A percentile compares a stretch with the other conserved stretches of the same genome.
These are phyloP conservation scores for Cyclospora cayetanensis DNA, from an alignment of 169 alveolate genomes.

Conservation along the genomic window DNA sequence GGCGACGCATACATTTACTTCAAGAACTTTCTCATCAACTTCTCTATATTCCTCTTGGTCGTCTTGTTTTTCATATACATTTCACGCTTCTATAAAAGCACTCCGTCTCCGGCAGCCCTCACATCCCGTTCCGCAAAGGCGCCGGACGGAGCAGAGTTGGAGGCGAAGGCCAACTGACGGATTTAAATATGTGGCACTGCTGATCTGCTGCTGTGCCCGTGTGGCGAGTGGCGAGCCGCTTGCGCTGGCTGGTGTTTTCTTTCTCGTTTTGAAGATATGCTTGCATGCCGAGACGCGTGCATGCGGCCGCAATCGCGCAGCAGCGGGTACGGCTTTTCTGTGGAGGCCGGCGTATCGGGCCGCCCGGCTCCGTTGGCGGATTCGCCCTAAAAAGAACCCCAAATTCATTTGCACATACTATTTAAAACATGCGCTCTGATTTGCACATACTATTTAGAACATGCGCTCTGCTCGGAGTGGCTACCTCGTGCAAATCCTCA, in stretches of 20 bases:
- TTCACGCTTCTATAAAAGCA: constrained; percentile 42
- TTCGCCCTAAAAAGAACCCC: too few species aligned
- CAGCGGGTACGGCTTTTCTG: too few species aligned
- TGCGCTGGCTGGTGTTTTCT: too few species aligned
- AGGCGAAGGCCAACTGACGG: constrained; percentile 1
- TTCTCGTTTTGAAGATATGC: too few species aligned
- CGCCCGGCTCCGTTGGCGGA: too few species aligned
- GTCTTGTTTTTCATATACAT: constrained; percentile 55
- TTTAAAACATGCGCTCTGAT: too few species aligned
- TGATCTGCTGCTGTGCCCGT: not conserved
- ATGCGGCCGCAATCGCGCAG: not conserved
- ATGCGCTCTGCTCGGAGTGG: too few species aligned
- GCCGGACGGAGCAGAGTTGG: not conserved
- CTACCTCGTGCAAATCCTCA: too few species aligned
- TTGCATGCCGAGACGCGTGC: not conserved
- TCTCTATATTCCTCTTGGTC: constrained; percentile 21
- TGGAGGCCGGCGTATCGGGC: too few species aligned
- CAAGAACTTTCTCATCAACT: constrained; percentile 38
- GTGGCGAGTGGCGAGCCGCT: too few species aligned
- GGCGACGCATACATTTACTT: constrained; percentile 28
- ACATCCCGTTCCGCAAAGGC: not conserved
- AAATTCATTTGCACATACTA: too few species aligned
- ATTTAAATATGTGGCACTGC: not conserved
- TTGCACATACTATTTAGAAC: too few species aligned
- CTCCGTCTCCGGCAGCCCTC: not conserved